Evolutionary conservation across 139 green algal species (phyloP).

Genomic region (Micromonas pusilla): DNA sequence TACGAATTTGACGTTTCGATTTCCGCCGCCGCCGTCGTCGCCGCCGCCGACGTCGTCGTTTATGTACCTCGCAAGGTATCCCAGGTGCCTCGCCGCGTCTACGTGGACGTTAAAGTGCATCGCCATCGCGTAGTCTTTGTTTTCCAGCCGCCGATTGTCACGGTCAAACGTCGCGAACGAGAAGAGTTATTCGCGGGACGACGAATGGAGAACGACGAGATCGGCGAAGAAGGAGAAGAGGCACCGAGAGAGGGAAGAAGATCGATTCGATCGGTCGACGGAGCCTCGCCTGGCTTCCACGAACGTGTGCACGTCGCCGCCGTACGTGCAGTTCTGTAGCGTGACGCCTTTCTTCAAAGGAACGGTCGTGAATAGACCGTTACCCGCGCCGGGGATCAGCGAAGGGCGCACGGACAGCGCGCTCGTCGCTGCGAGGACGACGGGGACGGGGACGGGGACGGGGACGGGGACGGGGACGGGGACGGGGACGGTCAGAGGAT

Average conservation of each 20-base stretch:
- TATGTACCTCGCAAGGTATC: slow-evolving; percentile 14
- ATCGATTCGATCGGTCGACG: too few species aligned
- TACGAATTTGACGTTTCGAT: slow-evolving; percentile 1
- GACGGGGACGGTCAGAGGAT: too few species aligned
- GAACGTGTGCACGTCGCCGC: background rate
- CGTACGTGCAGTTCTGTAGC: background rate
- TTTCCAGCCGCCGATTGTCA: too few species aligned
- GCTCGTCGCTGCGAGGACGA: too few species aligned
- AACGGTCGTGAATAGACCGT: background rate
- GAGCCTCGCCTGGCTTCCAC: too few species aligned
- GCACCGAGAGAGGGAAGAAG: too few species aligned
- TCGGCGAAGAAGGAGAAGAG: too few species aligned
- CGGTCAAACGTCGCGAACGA: too few species aligned
- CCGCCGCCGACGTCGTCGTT: background rate
- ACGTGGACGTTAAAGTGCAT: slow-evolving; percentile 27
- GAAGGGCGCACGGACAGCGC: background rate
- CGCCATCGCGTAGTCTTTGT: slow-evolving; percentile 24
- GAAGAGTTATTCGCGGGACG: too few species aligned
- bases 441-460: too few species aligned
- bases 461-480: too few species aligned
- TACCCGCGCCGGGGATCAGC: background rate
- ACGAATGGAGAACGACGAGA: too few species aligned
- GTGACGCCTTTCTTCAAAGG: background rate
- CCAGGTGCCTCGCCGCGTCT: background rate
- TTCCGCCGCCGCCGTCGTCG: background rate